Base-by-base conservation (phyloP, 805 yeast genomes). In the Yamadazyma sp. region DNA sequence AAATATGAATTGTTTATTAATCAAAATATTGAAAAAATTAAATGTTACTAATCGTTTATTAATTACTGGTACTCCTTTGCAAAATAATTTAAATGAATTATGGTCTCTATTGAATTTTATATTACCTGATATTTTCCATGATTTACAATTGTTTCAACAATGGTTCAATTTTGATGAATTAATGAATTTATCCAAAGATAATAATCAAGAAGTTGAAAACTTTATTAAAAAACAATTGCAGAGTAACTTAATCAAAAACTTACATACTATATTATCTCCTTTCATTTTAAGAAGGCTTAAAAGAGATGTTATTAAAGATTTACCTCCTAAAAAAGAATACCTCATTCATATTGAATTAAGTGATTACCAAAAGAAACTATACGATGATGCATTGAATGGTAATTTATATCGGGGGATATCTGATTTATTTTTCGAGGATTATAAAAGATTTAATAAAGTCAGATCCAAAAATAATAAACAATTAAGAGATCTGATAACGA, bases 31-130 rank as follows among this genome's bases (percentile, higher is more conserved):
- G 46, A 89, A 86, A 50, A 72, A 70, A 43, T 69, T 86, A 24
- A 65, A 73, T 11, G 80, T 83, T 1, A 68, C 77, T 1, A 91
- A 91, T 52, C 66, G 96, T 42, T 64, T 91, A 30, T 63, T 91
- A 18, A 62, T 91, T 10, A 91, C 98, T 0, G 98, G 98, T n/a
- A 91, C 98, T 0, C 98, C 98, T 0, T 65, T 91, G 34, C 98
- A 91, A 56, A 91, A 91, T 55, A 91, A 89, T 51, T 64, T 91
- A 38, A 75, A 82, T 35, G 98, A 93, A 59, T 62, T 93, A 24
- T 91, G 98, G 98, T 83, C 96, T 0, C 64, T 93, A 38, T 67
- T 91, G 36, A 93, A 93, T 54, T 91, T 91, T 53, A 82, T 93
- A 23, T 65, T 91, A 33, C 98, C 98, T 0, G 96, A 88, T 49